Evolutionary conservation across 371 early-diverging fungal genomes (phyloP).

Genomic region (Rhizopus delemar): DNA sequence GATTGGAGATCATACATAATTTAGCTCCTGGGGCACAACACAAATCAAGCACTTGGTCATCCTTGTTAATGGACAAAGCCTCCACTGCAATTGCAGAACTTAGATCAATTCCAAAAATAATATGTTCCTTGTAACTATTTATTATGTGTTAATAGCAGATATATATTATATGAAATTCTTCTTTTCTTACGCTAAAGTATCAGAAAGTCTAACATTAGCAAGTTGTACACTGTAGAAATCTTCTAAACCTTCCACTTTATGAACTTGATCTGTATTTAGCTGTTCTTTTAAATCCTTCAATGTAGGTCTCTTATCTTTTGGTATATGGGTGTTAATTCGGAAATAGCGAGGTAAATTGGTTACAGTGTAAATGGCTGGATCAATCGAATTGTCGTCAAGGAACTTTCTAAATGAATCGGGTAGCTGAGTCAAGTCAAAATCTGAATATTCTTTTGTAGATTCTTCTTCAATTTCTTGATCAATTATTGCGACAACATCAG

Average conservation of each 20-base stretch:
- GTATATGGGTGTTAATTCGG: slow-evolving; percentile 59
- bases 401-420: slow-evolving; percentile 63
- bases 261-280: slow-evolving; percentile 39
- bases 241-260: slow-evolving; percentile 30
- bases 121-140: slow-evolving; percentile 36
- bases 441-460: neutral
- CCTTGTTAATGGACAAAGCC: slow-evolving; percentile 57
- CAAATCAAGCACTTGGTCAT: slow-evolving; percentile 80
- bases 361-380: slow-evolving; percentile 64
- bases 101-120: slow-evolving; percentile 83
- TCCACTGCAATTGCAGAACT: slow-evolving; percentile 74
- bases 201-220: slow-evolving; percentile 33
- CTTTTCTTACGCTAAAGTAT: slow-evolving; percentile 39
- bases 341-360: slow-evolving; percentile 70
- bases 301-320: slow-evolving; percentile 34
- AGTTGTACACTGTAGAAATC: slow-evolving; percentile 41
- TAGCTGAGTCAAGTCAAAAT: slow-evolving; percentile 49
- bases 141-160: neutral
- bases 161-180: too few species aligned
- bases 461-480: neutral
- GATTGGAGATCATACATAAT: slow-evolving; percentile 76
- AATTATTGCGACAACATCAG: neutral
- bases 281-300: slow-evolving; percentile 46
- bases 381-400: slow-evolving; percentile 64
- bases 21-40: slow-evolving; percentile 88